Evolutionary conservation across 192 early-diverging fungal species (phyloP).

Genomic region (Geosiphon pyriformis): DNA sequence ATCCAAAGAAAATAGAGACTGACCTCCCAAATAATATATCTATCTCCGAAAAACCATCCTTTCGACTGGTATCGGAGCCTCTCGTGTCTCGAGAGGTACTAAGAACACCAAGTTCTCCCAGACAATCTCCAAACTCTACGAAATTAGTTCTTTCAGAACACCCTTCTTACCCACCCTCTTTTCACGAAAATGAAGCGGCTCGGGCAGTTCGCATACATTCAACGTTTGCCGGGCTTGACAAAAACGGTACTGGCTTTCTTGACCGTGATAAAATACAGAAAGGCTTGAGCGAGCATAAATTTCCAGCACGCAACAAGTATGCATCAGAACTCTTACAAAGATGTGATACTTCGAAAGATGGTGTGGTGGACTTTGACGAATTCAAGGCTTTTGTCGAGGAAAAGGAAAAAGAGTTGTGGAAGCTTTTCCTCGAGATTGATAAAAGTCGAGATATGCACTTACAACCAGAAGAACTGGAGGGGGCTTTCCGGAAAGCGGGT

Average conservation of each 20-base stretch:
- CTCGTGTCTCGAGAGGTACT: no score
- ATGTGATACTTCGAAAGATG: constrained; percentile 33
- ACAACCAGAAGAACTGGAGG: constrained; percentile 49
- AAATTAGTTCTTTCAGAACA: no score
- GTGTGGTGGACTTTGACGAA: constrained; percentile 43
- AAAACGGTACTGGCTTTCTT: constrained; percentile 26
- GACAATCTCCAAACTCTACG: no score
- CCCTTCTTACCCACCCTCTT: neutral
- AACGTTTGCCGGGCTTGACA: constrained; percentile 36
- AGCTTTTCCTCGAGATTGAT: constrained; percentile 62
- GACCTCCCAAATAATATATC: no score
- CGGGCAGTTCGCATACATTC: constrained; percentile 32
- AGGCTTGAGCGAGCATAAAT: constrained; percentile 33
- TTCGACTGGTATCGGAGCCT: no score
- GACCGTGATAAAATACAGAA: constrained; percentile 34
- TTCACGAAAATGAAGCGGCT: constrained; percentile 27
- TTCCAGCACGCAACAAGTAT: constrained; percentile 41
- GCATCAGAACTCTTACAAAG: constrained; percentile 37
- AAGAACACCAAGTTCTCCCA: no score
- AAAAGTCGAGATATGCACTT: constrained; percentile 49
- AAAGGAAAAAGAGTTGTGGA: constrained; percentile 60
- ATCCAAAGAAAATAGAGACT: no score
- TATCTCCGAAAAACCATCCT: no score
- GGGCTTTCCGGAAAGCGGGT: constrained; percentile 51
- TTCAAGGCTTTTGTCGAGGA: constrained; percentile 58